A percentile compares a stretch with the other conserved stretches of the same genome.
phyloP scores from a whole-genome alignment of 805 yeast species.

The Ogataea saltuana region DNA sequence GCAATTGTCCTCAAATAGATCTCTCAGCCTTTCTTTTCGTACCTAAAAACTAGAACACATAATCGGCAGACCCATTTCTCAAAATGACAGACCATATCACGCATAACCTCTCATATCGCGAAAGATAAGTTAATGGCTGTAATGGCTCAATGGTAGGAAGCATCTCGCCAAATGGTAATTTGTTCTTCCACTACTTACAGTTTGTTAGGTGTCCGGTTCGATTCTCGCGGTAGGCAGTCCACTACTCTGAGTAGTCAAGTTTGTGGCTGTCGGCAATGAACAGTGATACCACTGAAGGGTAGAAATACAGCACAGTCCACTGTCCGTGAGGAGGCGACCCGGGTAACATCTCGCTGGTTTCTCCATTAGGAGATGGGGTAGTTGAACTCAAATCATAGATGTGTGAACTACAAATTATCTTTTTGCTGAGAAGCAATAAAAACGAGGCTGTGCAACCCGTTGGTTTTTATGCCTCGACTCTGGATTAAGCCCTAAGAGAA shows the following conservation, averaged over 20 bases:
- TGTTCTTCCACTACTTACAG: constrained; percentile 25
- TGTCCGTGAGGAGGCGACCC: constrained; percentile 44
- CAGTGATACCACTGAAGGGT: constrained; percentile 43
- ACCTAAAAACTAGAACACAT: constrained; percentile 1
- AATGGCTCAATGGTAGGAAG: constrained; percentile 36
- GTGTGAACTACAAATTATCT: constrained; percentile 26
- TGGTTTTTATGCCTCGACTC: constrained; percentile 1
- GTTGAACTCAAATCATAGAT: constrained; percentile 14
- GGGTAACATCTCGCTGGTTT: constrained; percentile 41
- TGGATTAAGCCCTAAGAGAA: too few species aligned
- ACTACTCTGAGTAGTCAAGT: constrained; percentile 37
- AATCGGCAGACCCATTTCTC: not conserved
- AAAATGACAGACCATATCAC: not conserved
- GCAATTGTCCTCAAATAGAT: constrained; percentile 2
- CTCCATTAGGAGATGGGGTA: constrained; percentile 22
- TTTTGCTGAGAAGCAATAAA: too few species aligned
- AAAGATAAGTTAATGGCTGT: constrained; percentile 25
- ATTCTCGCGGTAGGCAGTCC: constrained; percentile 39
- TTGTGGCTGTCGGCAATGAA: constrained; percentile 32
- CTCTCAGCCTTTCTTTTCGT: constrained; percentile 6
- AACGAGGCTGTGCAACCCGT: too few species aligned
- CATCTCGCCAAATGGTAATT: constrained; percentile 23
- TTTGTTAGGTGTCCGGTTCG: constrained; percentile 45
- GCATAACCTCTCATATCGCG: not conserved
- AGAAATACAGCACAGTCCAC: constrained; percentile 46